Percentiles rank a stretch among this genome's conserved stretches.
Evolutionary conservation across 208 protist species (phyloP).

Genomic region (Giardia muris): DNA sequence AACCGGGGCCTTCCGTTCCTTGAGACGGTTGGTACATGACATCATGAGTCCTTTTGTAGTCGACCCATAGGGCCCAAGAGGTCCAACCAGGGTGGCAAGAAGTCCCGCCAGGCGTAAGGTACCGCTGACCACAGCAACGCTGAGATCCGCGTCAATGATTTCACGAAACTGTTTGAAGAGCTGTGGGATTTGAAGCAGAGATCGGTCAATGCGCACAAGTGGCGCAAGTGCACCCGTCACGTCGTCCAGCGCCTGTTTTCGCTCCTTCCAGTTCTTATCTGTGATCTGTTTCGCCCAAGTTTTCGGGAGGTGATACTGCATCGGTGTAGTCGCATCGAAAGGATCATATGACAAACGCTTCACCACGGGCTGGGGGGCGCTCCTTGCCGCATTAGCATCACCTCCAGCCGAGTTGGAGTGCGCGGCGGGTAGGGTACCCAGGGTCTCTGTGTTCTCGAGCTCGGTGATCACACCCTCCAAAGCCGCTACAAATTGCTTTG

Average conservation of each 20-base stretch:
- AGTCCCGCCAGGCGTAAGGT: not conserved
- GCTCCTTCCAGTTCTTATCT: constrained; percentile 6
- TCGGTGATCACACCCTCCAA: not conserved
- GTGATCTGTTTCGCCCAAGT: not conserved
- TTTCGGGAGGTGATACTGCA: not conserved
- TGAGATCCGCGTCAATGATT: not conserved
- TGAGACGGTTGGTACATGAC: not conserved
- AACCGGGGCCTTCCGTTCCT: not conserved
- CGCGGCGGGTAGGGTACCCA: not conserved
- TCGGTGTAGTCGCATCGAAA: not conserved
- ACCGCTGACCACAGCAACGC: not conserved
- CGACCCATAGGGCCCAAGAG: not conserved
- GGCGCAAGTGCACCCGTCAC: not conserved
- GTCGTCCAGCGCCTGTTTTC: not conserved
- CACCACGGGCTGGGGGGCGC: not conserved
- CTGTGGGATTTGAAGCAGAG: not conserved
- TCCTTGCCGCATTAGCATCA: not conserved
- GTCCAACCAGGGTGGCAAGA: not conserved
- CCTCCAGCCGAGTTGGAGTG: not conserved
- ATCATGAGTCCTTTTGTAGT: not conserved
- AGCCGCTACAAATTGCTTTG: not conserved
- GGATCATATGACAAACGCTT: not conserved
- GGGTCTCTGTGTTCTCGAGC: not conserved
- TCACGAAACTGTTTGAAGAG: not conserved
- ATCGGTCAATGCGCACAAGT: not conserved